Evolutionary conservation across 2,329 filamentous ascomycete species (phyloP), one percentile per base, ranked within the genome.

Genomic region (Magnaporthiopsis rhizophila): DNA sequence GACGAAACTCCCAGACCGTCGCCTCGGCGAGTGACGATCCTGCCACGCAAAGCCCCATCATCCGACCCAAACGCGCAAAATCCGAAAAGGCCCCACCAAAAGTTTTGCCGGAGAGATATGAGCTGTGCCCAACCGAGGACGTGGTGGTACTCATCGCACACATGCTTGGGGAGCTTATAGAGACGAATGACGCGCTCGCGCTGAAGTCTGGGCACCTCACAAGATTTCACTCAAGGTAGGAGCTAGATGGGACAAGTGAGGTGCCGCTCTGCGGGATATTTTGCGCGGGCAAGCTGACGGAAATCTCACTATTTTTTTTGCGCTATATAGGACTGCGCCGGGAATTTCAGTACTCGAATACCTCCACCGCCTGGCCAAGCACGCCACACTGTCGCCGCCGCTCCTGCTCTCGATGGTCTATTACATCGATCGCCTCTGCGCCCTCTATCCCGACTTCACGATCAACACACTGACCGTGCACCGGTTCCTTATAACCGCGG

Each of bases 331-430:
- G 68, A 86, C 84, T 3, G 78, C 95, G 1, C 95, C 95, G 9
- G 93, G 91, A 63, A 99, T 99, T 66, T 97, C 92, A 32, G 94
- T 99, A 38, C 83, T 89, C 67, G 95, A 99, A 74, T 99, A 99
- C 74, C 84, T 99, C 50, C 90, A 95, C 71, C 89, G 95, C 67
- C 82, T 99, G 65, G 95, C 96, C 30, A 92, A 92, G 65, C 95
- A 99, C 74, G 95, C 95, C 32, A 97, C 94, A 0, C 83, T 99
- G 3, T 92, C 92, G 8, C 93, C 95, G 15, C 94, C 95, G 0
- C 89, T 99, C 62, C 83, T 99, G n/a, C 85, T 99, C 50, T 95
- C 93, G 70, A 98, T 99, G 92, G 95, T 99, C 65, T 99, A 96
- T 74, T 99, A 98, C 72, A 98, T 99, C 71, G 95, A 99, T 77